Base-by-base conservation (phyloP, 208 protist genomes). In the Trypanosoma congolense region DNA sequence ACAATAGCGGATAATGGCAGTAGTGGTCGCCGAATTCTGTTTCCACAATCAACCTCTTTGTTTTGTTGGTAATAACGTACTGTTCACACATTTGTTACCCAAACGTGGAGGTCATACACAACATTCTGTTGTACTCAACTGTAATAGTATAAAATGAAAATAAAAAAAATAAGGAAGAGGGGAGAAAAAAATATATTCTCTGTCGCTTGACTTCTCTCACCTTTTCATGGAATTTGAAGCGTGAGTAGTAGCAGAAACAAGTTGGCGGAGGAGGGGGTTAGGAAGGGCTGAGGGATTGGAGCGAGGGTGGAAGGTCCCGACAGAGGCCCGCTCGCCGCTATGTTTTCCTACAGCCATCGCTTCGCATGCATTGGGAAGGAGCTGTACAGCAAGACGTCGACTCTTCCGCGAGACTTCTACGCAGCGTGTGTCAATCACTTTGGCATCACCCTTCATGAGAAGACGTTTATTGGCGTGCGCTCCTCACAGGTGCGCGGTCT, bases 401-500 rank as follows among this genome's bases (percentile, higher is more conserved):
- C 83, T 2, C 76, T 95, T 5, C 81, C 83, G 14, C 6, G 8
- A 5, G 81, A 92, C 63, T 95, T 92, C 50, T 90, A 73, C 42
- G 45, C 48, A 40, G 76, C 80, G 59, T 92, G 83, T 52, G 4
- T 25, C 9, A 40, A 62, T 36, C 57, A 85, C 65, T 90, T 95
- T 59, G 40, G 66, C 22, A 83, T 89, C 18, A 75, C 47, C 10
- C 49, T 91, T 9, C 81, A 95, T 58, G 60, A 84, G 44, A 67
- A 78, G 8, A 85, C 75, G 9, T 95, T 83, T 65, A 87, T 95
- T 49, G 87, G 87, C 44, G 70, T 85, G 14, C 81, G 87, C 21
- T 77, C 74, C 0, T 95, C 87, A 16, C 87, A 95, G 61, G 68
- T 82, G 31, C 75, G 87, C 31, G 87, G 87, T 22, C 68, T 95